Conservation (phyloP, 139 green algal species). For the Chlorella sp. region DNA sequence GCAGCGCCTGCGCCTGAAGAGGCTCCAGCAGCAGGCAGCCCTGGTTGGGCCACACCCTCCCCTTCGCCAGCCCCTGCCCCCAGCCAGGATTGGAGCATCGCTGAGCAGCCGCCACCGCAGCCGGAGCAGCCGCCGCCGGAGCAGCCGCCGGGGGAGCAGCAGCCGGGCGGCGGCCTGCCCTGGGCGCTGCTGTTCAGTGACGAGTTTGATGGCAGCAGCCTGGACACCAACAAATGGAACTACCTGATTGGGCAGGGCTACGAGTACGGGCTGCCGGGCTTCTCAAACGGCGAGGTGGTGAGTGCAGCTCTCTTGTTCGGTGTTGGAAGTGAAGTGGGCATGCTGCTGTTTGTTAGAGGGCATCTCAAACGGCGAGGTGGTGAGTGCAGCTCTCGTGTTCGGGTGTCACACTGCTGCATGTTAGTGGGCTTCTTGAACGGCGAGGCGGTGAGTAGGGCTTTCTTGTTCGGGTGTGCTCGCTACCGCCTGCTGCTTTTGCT, state of each 20-base stretch:
- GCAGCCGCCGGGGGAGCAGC: background rate
- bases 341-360: background rate
- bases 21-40: background rate
- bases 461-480: too few species aligned
- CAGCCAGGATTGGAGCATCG: too few species aligned
- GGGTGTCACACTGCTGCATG: background rate
- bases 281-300: constrained; percentile 7
- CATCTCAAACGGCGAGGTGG: background rate
- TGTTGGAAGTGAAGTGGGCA: background rate
- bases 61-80: too few species aligned
- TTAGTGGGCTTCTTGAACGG: background rate
- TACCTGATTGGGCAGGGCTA: background rate
- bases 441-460: constrained; percentile 1
- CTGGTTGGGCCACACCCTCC: too few species aligned
- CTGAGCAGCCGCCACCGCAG: background rate
- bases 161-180: background rate
- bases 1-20: background rate
- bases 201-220: background rate
- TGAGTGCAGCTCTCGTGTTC: background rate
- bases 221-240: background rate
- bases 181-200: background rate
- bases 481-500: too few species aligned
- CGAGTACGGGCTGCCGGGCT: background rate
- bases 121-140: constrained; percentile 6
- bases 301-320: background rate